Percentiles rank a stretch among this genome's conserved stretches.
These are phyloP conservation scores for Lizonia empirigonia DNA, from an alignment of 2,329 filamentous ascomycete genomes.

Conservation along the genomic window DNA sequence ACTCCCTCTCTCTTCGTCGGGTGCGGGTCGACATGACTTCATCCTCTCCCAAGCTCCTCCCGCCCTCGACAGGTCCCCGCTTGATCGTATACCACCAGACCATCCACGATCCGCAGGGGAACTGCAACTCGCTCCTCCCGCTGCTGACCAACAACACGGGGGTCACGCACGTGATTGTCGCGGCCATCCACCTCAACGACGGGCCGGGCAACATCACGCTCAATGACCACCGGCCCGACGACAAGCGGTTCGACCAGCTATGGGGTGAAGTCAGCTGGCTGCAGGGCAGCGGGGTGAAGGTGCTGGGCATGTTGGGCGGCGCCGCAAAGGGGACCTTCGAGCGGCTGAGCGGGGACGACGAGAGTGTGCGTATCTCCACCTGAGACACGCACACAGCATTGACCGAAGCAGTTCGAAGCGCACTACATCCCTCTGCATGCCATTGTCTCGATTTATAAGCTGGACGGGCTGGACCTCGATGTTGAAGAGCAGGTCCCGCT, in stretches of 20 bases:
- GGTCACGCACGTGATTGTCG: constrained; percentile 82
- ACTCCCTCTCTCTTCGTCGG: constrained; percentile 9
- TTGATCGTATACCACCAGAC: constrained; percentile 70
- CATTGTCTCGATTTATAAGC: constrained; percentile 63
- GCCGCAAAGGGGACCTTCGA: constrained; percentile 77
- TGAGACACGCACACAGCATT: not conserved
- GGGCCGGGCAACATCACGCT: constrained; percentile 71
- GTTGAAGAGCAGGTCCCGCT: constrained; percentile 75
- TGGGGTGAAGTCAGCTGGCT: constrained; percentile 79
- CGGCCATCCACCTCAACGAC: constrained; percentile 81
- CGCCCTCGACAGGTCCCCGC: constrained; percentile 45
- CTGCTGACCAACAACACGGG: constrained; percentile 64
- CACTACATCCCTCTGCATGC: constrained; percentile 74
- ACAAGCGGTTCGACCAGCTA: constrained; percentile 70
- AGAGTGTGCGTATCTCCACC: constrained; percentile 29
- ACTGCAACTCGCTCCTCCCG: constrained; percentile 66
- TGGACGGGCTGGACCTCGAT: constrained; percentile 50
- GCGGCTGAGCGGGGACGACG: constrained; percentile 48
- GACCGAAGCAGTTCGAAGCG: constrained; percentile 64
- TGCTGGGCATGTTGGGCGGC: constrained; percentile 87
- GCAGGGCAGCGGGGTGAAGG: constrained; percentile 74
- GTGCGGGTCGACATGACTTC: constrained; percentile 36
- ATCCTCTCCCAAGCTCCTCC: constrained; percentile 39
- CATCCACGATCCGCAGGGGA: constrained; percentile 60
- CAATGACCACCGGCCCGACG: constrained; percentile 77